Conservation (phyloP, 495 filamentous ascomycete species). For the Ascodesmis nigricans region DNA sequence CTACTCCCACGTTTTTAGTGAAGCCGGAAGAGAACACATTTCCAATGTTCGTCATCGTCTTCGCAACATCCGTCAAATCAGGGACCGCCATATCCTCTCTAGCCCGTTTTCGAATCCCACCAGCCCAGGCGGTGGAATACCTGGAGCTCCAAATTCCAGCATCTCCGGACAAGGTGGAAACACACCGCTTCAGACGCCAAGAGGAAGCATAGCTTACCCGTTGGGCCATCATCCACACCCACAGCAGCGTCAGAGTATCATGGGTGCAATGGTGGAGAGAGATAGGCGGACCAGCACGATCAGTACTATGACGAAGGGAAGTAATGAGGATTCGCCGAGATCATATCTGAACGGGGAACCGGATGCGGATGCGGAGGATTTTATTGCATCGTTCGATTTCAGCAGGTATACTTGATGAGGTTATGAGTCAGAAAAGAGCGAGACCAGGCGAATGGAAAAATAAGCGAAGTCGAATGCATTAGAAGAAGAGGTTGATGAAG, state of each 20-base stretch:
- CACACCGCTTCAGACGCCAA: no score
- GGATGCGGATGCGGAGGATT: slow-evolving; percentile 15
- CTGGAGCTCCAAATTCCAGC: no score
- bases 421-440: no score
- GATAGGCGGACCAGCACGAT: slow-evolving; percentile 16
- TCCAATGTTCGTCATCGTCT: slow-evolving; percentile 79
- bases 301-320: slow-evolving; percentile 10
- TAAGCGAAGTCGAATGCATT: no score
- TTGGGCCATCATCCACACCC: no score
- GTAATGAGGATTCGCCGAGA: slow-evolving; percentile 12
- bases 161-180: no score
- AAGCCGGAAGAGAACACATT: slow-evolving; percentile 60
- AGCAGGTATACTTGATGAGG: slow-evolving; percentile 19
- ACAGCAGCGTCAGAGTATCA: no score
- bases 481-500: no score
- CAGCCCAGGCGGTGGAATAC: slow-evolving; percentile 5
- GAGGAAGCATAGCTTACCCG: no score
- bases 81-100: slow-evolving; percentile 28
- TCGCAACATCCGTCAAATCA: slow-evolving; percentile 58
- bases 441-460: no score
- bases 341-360: slow-evolving; percentile 14
- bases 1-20: slow-evolving; percentile 75
- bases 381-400: slow-evolving; percentile 17
- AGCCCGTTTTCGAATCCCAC: slow-evolving; percentile 6
- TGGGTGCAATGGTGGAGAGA: slow-evolving; percentile 5